Base-by-base conservation (phyloP, 2,329 filamentous ascomycete species). In the Fusarium protoensiforme region DNA sequence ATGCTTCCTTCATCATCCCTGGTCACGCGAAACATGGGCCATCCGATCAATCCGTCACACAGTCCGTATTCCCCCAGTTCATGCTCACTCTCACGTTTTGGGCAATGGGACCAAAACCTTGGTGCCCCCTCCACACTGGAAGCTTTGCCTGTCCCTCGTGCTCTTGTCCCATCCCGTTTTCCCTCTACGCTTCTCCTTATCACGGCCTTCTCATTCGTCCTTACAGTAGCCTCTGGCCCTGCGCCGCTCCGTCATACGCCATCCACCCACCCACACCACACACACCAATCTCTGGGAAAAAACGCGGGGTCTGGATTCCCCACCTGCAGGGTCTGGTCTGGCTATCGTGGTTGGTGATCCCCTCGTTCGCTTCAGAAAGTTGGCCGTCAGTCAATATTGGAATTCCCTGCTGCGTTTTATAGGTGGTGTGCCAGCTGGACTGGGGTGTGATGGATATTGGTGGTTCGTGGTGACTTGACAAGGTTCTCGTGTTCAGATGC, bases 231-330 rank as follows among this genome's bases (percentile, higher is more conserved):
- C 20, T 61, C 43, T 67, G 64, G 39, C 61, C 73, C 71, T 77
- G 64, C 69, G 64, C 61, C 69, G 62, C 68, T 38, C 67, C 72
- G 67, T 77, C 75, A 76, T 72, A 69, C 65, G 63, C 69, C 65
- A 64, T 36, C 63, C 56, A 41, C 46, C 46, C 46, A 51, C 46
- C 29, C 46, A 51, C 46, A 51, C 22, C 46, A 51, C 46, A 51
- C 46, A 51, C 46, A 51, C 22, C 46, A 51, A 51, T 51, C 24
- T 51, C 7, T 22, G 22, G 13, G 41, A 18, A 9, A 74, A 77
- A 78, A 78, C 74, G 76, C 76, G 76, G 76, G 75, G 76, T 78
- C 68, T 74, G 61, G 29, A 24, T 56, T 70, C 67, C 75, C 75
- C 76, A 61, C 56, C 68, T 75, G 63, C 73, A 77, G 72, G 73